Base-by-base conservation (phyloP, 495 filamentous ascomycete species). In the Talaromyces proteolyticus region DNA sequence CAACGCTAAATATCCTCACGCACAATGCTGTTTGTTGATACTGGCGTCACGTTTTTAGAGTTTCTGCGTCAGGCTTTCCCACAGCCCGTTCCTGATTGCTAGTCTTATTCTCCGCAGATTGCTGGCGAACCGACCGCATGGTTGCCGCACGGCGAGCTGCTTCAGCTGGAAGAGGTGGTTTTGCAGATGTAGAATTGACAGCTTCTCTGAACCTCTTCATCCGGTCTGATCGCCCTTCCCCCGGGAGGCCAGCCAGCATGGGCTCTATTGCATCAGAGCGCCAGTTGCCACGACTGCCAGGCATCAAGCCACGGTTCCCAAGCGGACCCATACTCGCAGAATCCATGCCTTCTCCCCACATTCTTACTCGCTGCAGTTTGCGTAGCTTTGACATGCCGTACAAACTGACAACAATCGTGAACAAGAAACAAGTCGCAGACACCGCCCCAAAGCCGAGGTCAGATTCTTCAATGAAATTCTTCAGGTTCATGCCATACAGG, bases 401-500 rank as follows among this genome's bases (percentile, higher is more conserved):
- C 36, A 74, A 72, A 66, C 85, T 89, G 48, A 94, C 88, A 7
- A 89, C 52, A 34, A 80, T 79, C 12, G 85, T 86, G 66, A 93
- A 83, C 44, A 85, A 67, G 50, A 87, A 76, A 49, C 85, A 91
- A 54, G 77, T 74, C 12, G 66, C 73, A 3, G 83, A 87, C 53
- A 97, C 83, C 39, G 77, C 81, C 22, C 75, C 72, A 64, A 98
- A 96, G 8, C 91, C 93, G 59, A 91, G 74, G 64, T 89, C 82
- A n/a, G 88, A 89, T 66, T 97, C 93, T 72, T 98, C 93, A 54
- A 97, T 85, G 66, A 97, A 98, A 67, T 97, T 97, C 62, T 95
- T 94, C 54, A 98, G 74, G 69, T 98, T 98, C 91, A 96, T 96
- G 57, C 93, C 93, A 74, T 97, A 97, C 11, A 97, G 82, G n/a